These are phyloP conservation scores for Pharnaceum exiguum DNA, from an alignment of 148 eudicot genomes.

Conservation along the genomic window DNA sequence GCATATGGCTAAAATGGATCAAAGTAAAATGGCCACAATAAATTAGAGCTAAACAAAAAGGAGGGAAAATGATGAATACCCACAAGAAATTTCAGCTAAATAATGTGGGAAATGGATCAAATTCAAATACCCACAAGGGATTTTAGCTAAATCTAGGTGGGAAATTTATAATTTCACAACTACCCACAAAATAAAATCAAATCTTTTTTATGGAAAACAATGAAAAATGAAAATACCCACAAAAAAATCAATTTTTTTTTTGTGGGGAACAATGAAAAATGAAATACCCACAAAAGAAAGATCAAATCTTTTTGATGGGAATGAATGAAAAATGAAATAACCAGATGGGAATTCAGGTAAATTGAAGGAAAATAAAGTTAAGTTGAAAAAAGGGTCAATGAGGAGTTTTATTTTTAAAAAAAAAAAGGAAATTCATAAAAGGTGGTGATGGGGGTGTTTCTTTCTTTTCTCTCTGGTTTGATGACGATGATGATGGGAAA, in stretches of 20 bases:
- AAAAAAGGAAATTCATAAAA: too few relatives aligned
- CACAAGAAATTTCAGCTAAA: not conserved
- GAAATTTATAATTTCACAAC: too few relatives aligned
- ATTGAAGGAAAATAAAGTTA: too few relatives aligned
- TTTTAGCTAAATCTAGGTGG: not conserved
- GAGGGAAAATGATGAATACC: constrained; percentile 7
- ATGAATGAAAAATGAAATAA: not conserved
- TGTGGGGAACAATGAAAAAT: not conserved
- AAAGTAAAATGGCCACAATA: too few relatives aligned
- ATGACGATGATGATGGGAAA: not conserved
- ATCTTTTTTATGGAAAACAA: too few relatives aligned
- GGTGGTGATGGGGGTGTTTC: not conserved
- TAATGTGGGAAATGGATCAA: not conserved
- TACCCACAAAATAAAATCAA: too few relatives aligned
- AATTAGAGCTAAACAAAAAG: not conserved
- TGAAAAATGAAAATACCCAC: too few relatives aligned
- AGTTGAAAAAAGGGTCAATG: too few relatives aligned
- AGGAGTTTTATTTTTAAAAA: too few relatives aligned
- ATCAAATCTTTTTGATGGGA: not conserved
- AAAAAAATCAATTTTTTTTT: not conserved
- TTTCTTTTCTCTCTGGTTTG: not conserved
- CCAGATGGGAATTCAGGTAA: not conserved
- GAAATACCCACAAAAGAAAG: not conserved
- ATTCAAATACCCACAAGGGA: not conserved
- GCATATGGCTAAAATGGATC: too few relatives aligned